Base-by-base conservation (phyloP, 1,284 basidiomycete genomes). In the Heterobasidion irregulare region DNA sequence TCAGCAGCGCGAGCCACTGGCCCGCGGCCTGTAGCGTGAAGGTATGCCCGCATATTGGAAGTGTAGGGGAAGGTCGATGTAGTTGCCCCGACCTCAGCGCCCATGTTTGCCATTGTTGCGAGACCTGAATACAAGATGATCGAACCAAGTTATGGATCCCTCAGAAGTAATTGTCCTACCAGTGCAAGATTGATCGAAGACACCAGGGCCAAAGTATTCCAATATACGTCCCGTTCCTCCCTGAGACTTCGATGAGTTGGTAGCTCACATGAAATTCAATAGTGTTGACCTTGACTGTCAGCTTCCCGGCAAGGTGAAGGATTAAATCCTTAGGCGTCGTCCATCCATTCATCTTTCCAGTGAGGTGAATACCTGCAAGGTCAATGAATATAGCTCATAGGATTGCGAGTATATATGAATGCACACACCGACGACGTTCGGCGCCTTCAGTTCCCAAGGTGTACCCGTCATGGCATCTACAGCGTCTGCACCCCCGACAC, bases 391-490 rank as follows among this genome's bases (percentile, higher is more conserved):
- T 41, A n/a, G 12, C 50, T 56, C 32, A 56, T 45, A 38, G 15
- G 19, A 41, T 19, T 19, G 32, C 36, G 26, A 44, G n/a, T n/a
- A 16, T 16, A 16, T 8, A 10, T n/a, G 33, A 34, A 16, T 32
- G 54, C 18, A 54, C 80, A 63, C 60, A 86, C 92, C 94, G 53
- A 92, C 83, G 46, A 97, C 81, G 62, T 89, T 81, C 12, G 95
- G 96, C 36, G 95, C 94, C 72, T 97, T 96, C 56, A 99, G 76
- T 70, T 99, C 97, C 97, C 97, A 99, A 43, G 96, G 94, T 16
- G 95, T 98, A 58, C 92, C 89, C 8, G 96, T 98, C 86, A 99
- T 90, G 13, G 94, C 97, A 70, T 99, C 97, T 35, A 99, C 97
- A 16, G 97, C 97, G 68, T 99, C 97, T 18, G 97, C 97, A 58